Percentiles rank a stretch among this genome's conserved stretches.
Conservation (phyloP, 2,329 filamentous ascomycete species). For the Claviceps sp. region DNA sequence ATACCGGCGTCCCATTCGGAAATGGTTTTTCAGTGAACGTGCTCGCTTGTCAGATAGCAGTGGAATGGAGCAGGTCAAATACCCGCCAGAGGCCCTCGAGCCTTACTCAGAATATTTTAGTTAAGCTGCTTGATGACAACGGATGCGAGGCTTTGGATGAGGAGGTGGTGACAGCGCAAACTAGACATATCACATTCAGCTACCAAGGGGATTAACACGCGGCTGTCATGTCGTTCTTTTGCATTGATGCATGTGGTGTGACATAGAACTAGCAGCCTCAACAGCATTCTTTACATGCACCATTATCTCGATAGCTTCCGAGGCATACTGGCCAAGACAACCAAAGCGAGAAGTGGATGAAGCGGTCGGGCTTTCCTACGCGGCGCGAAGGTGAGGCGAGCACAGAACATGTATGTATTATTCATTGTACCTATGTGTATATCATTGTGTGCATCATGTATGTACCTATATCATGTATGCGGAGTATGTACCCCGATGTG, state of each 20-base stretch:
- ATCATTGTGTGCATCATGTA: too few species aligned
- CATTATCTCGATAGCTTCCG: background rate
- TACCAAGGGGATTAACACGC: slow-evolving; percentile 23
- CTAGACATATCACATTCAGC: slow-evolving; percentile 24
- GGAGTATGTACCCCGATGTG: too few species aligned
- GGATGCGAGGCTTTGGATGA: slow-evolving; percentile 14
- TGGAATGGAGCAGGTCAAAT: slow-evolving; percentile 2
- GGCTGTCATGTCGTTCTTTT: slow-evolving; percentile 15
- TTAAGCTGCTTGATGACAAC: slow-evolving; percentile 12
- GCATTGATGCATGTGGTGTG: slow-evolving; percentile 20
- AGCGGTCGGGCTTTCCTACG: too few species aligned
- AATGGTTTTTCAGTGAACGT: background rate
- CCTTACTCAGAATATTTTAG: slow-evolving; percentile 7
- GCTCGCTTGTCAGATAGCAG: slow-evolving; percentile 2
- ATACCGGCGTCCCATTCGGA: slow-evolving; percentile 1
- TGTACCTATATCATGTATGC: too few species aligned
- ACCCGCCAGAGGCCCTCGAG: background rate
- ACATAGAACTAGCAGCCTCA: slow-evolving; percentile 8
- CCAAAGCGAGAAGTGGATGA: too few species aligned
- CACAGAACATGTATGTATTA: too few species aligned
- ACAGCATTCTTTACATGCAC: background rate
- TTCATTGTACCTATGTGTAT: too few species aligned
- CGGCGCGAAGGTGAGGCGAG: too few species aligned
- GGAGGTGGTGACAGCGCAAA: slow-evolving; percentile 19
- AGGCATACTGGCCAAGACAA: background rate